These are phyloP conservation scores for Striga hermonthica DNA, from an alignment of 305 asterid genomes.

Conservation along the genomic window DNA sequence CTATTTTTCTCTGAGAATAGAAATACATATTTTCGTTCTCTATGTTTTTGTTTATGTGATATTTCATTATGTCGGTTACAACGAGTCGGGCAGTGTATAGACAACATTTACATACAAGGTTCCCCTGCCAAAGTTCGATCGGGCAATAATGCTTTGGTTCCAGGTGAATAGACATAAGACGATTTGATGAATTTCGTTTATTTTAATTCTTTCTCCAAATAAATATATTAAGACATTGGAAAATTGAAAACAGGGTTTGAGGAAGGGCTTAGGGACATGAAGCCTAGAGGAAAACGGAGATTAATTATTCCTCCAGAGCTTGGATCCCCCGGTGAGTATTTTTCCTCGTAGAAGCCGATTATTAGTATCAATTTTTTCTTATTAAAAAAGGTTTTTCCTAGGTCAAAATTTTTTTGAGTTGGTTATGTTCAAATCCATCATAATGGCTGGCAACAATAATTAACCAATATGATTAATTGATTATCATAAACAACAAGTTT, in stretches of 20 bases:
- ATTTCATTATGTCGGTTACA: slow-evolving; percentile 88
- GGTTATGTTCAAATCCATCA: no score
- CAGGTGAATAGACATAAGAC: slow-evolving; percentile 51
- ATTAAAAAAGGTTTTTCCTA: not conserved
- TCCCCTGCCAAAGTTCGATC: slow-evolving; percentile 88
- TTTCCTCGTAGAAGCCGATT: not conserved
- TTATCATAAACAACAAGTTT: not conserved
- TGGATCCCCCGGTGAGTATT: slow-evolving; percentile 87
- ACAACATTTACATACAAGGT: slow-evolving; percentile 89
- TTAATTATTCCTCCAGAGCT: slow-evolving; percentile 92
- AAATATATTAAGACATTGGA: slow-evolving; percentile 20
- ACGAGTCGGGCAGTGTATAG: slow-evolving; percentile 94
- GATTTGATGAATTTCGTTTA: slow-evolving; percentile 2
- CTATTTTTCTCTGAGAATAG: not conserved
- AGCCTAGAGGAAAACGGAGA: slow-evolving; percentile 89
- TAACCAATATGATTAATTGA: no score
- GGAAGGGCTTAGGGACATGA: slow-evolving; percentile 95
- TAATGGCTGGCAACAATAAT: no score
- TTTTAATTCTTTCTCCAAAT: slow-evolving; percentile 14
- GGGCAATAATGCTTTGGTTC: slow-evolving; percentile 86
- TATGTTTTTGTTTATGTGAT: slow-evolving; percentile 50
- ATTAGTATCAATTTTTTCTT: not conserved
- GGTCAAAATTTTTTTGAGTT: not conserved
- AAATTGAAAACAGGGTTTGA: slow-evolving; percentile 63
- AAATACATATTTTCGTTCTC: slow-evolving; percentile 10